Conservation (phyloP, 345 rosid genomes). For the Eucalyptus melliodora region DNA sequence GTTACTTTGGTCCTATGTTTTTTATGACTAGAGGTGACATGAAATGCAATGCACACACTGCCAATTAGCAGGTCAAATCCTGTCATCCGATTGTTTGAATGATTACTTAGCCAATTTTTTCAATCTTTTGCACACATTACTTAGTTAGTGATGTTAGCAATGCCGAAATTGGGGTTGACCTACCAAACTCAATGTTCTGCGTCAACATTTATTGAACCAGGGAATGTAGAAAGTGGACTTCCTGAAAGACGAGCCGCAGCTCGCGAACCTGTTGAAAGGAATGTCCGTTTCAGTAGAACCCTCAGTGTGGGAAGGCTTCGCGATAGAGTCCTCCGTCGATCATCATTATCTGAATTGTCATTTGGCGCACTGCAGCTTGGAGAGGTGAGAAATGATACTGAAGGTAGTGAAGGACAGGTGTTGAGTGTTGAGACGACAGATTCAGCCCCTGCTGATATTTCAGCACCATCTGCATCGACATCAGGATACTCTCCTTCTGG, state of each 20-base stretch:
- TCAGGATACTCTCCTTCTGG: constrained; percentile 34
- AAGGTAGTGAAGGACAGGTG: constrained; percentile 14
- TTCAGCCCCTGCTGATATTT: constrained; percentile 20
- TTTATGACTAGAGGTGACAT: background rate
- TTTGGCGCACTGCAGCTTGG: constrained; percentile 42
- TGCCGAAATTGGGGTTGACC: constrained; percentile 14
- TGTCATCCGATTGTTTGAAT: background rate
- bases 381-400: constrained; percentile 30
- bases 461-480: constrained; percentile 11
- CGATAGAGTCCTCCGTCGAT: constrained; percentile 83
- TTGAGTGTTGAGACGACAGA: constrained; percentile 11
- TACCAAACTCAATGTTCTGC: constrained; percentile 6
- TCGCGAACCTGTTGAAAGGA: constrained; percentile 62
- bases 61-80: background rate
- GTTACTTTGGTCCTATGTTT: background rate
- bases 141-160: constrained; percentile 9
- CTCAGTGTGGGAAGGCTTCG: constrained; percentile 98
- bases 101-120: background rate
- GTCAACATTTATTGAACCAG: constrained; percentile 25
- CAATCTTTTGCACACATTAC: constrained; percentile 12
- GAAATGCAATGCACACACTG: background rate
- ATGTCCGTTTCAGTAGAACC: constrained; percentile 84
- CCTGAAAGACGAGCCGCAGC: constrained; percentile 44
- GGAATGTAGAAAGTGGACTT: constrained; percentile 23
- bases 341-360: constrained; percentile 50